Evolutionary conservation across 805 yeast genomes (phyloP).

Genomic region (Yamadazyma kitorensis): DNA sequence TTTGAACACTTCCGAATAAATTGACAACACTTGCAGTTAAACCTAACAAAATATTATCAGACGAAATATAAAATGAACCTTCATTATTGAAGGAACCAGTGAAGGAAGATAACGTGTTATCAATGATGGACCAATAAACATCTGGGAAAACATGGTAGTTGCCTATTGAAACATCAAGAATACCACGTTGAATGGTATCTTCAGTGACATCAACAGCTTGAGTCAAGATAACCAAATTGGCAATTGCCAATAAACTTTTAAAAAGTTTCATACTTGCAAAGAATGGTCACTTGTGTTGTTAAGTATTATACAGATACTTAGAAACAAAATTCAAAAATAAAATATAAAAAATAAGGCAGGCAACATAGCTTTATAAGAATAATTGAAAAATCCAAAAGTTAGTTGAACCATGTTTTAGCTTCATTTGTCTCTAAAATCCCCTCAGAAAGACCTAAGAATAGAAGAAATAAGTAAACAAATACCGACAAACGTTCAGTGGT

Average conservation of each 20-base stretch:
- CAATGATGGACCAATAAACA: slow-evolving; percentile 25
- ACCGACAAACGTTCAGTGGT: too few relatives aligned
- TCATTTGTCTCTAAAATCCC: too few relatives aligned
- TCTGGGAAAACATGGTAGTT: slow-evolving; percentile 18
- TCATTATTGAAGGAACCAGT: slow-evolving; percentile 20
- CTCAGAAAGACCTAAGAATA: too few relatives aligned
- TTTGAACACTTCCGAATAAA: slow-evolving; percentile 11
- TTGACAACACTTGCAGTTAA: slow-evolving; percentile 13
- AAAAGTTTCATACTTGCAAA: too few relatives aligned
- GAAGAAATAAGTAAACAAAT: too few relatives aligned
- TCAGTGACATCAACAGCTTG: slow-evolving; percentile 12
- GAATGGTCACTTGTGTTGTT: too few relatives aligned
- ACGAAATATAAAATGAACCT: slow-evolving; percentile 17
- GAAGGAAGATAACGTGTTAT: slow-evolving; percentile 15
- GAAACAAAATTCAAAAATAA: too few relatives aligned
- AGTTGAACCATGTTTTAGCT: too few relatives aligned
- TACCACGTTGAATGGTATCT: slow-evolving; percentile 18
- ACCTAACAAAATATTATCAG: slow-evolving; percentile 11
- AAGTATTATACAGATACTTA: too few relatives aligned
- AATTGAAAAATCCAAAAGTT: too few relatives aligned
- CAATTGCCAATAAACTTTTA: slow-evolving; percentile 1
- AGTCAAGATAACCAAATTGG: neutral
- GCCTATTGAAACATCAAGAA: slow-evolving; percentile 18
- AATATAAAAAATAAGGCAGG: too few relatives aligned
- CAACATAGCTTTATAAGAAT: too few relatives aligned